These are phyloP conservation scores for Maudiozyma serrabonitensis DNA, from an alignment of 805 yeast genomes.

Conservation along the genomic window DNA sequence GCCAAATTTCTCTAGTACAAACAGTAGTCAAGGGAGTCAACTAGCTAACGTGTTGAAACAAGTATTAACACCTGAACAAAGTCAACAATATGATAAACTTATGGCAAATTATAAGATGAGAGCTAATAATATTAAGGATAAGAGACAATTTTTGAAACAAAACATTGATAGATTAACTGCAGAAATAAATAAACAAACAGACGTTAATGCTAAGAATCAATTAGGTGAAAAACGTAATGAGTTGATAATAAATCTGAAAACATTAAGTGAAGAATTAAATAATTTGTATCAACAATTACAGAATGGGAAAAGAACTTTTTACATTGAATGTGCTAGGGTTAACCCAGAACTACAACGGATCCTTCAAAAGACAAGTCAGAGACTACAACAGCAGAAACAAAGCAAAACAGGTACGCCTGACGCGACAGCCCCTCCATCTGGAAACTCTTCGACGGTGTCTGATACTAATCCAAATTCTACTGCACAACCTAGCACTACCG, in stretches of 20 bases:
- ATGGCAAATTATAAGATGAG: slow-evolving; percentile 21
- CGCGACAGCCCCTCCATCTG: slow-evolving; percentile 6
- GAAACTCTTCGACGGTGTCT: slow-evolving; percentile 5
- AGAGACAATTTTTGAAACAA: slow-evolving; percentile 22
- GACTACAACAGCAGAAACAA: slow-evolving; percentile 17
- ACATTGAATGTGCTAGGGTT: slow-evolving; percentile 27
- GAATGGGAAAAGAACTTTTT: slow-evolving; percentile 25
- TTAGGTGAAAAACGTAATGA: slow-evolving; percentile 22
- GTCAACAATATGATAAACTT: slow-evolving; percentile 22
- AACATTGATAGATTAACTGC: slow-evolving; percentile 24
- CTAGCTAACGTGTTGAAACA: slow-evolving; percentile 23
- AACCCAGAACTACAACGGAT: slow-evolving; percentile 26
- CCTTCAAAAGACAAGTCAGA: slow-evolving; percentile 21
- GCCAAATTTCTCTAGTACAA: slow-evolving; percentile 6
- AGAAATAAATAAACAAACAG: slow-evolving; percentile 22
- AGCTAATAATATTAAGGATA: slow-evolving; percentile 24
- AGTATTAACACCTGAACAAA: slow-evolving; percentile 24
- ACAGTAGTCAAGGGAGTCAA: slow-evolving; percentile 9
- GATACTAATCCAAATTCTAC: slow-evolving; percentile 9
- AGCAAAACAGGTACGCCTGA: slow-evolving; percentile 4
- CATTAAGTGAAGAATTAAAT: slow-evolving; percentile 19
- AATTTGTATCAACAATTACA: slow-evolving; percentile 22
- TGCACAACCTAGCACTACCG: background rate
- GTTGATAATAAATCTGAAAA: slow-evolving; percentile 17
- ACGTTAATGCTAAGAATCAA: slow-evolving; percentile 19